Evolutionary conservation across 768 basidiomycete genomes (phyloP), one percentile per base, ranked within the genome.

Genomic region (Agrocybe praecox): DNA sequence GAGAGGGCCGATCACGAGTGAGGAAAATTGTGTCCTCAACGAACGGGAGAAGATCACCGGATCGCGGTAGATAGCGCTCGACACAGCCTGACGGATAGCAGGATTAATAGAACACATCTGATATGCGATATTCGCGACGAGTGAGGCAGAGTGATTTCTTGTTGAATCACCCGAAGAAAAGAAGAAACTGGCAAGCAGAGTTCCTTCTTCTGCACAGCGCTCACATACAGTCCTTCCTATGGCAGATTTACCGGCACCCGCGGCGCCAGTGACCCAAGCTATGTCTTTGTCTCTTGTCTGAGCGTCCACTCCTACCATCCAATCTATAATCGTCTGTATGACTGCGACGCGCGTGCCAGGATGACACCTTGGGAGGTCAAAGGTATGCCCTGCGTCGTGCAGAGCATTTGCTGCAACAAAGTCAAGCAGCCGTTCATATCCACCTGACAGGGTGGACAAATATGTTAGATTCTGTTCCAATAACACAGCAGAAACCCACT

Each of bases 351-450:
- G 61, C 10, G 64, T 65, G 10, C 56, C 40, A 1, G 56, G 58
- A 24, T 65, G 56, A 26, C 62, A 63, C 42, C 51, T 51, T 2
- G 62, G 59, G 4, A 56, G 47, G 24, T 51, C 42, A 26, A 44
- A 44, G 7, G 56, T 52, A 9, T 55, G 59, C 11, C 32, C 29
- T 7, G 59, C 55, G 40, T 63, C 33, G 11, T 53, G 50, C 12
- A 52, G 14, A 3, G 59, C 62, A 72, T 19, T 74, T 70, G 11
- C 74, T 29, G 26, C 26, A 29, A 29, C 26, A 5, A 9, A 5
- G 9, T 9, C n/a, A 29, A 29, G 26, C 26, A 29, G 26, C n/a
- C n/a, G n/a, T 9, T 29, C 26, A 29, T 29, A 29, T 29, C 26
- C 26, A 29, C 26, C 26, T 29, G 26, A 9, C 4, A 29, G 4